A percentile compares a stretch with the other conserved stretches of the same genome.
phyloP scores from a whole-genome alignment of 2,329 filamentous ascomycete genomes.

The Intubia oerlemansii region DNA sequence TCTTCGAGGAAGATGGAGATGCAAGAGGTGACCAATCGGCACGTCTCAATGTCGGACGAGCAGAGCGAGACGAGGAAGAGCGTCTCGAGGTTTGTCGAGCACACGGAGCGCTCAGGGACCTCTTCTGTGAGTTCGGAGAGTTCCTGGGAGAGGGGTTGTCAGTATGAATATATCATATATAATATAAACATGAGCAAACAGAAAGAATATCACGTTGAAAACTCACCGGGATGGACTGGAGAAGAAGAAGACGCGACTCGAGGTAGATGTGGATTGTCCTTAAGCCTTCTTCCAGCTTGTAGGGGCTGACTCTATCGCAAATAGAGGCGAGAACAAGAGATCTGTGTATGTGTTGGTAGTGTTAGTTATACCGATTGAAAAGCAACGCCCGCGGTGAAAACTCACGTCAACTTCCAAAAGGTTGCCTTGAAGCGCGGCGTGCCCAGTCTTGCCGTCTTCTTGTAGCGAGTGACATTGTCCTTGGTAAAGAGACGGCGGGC shows the following conservation, averaged over 20 bases:
- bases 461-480: constrained; percentile 14
- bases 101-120: constrained; percentile 28
- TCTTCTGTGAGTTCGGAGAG: constrained; percentile 31
- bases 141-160: too few relatives aligned
- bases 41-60: constrained; percentile 42
- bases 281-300: constrained; percentile 21
- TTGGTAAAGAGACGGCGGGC: constrained; percentile 25
- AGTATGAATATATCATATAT: too few relatives aligned
- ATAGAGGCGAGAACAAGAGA: constrained; percentile 24
- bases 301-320: constrained; percentile 24
- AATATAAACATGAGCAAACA: too few relatives aligned
- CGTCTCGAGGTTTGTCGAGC: constrained; percentile 36
- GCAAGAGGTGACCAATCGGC: constrained; percentile 40
- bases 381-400: too few relatives aligned
- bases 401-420: constrained; percentile 33
- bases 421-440: constrained; percentile 18
- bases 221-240: constrained; percentile 28
- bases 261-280: constrained; percentile 32
- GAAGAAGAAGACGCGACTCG: constrained; percentile 28
- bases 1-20: constrained; percentile 42
- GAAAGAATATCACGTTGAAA: too few relatives aligned
- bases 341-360: too few relatives aligned
- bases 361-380: too few relatives aligned
- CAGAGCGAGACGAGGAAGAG: constrained; percentile 41
- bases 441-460: constrained; percentile 16